A percentile compares a stretch with the other conserved stretches of the same genome.
These are phyloP conservation scores for Amanita pseudoporphyria DNA, from an alignment of 768 basidiomycete species.

Conservation along the genomic window DNA sequence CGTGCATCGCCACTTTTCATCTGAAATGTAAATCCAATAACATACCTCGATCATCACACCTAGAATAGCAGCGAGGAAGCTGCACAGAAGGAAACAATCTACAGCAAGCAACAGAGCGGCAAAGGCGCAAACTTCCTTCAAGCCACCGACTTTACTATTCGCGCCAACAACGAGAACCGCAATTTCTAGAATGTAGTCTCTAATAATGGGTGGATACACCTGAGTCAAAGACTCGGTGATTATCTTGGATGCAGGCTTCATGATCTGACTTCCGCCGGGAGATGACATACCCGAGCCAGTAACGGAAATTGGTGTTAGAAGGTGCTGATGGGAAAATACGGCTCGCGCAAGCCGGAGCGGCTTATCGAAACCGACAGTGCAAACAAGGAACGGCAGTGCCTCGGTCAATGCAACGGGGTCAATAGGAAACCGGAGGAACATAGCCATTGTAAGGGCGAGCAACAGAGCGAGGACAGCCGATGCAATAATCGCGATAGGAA, in stretches of 20 bases:
- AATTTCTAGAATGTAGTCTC: constrained; percentile 91
- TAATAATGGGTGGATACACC: constrained; percentile 75
- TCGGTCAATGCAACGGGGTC: constrained; percentile 92
- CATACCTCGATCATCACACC: constrained; percentile 93
- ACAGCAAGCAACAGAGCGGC: constrained; percentile 81
- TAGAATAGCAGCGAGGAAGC: constrained; percentile 82
- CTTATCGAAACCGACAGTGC: constrained; percentile 97
- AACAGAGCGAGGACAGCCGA: constrained; percentile 80
- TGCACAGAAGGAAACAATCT: constrained; percentile 84
- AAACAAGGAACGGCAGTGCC: constrained; percentile 94
- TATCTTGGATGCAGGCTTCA: constrained; percentile 76
- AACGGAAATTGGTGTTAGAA: constrained; percentile 28
- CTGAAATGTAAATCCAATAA: constrained; percentile 10
- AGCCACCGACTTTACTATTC: constrained; percentile 75
- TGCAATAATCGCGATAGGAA: constrained; percentile 63
- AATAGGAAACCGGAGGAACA: constrained; percentile 70
- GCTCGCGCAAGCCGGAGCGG: constrained; percentile 85
- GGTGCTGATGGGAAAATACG: constrained; percentile 77
- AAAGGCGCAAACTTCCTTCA: constrained; percentile 91
- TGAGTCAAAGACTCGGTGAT: constrained; percentile 75
- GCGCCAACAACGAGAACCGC: constrained; percentile 84
- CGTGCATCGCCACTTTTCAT: constrained; percentile 5
- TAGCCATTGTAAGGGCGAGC: constrained; percentile 68
- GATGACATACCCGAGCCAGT: constrained; percentile 14
- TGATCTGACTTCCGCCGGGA: constrained; percentile 15